Evolutionary conservation across 2,329 filamentous ascomycete genomes (phyloP).

Genomic region (Fusarium sp.): DNA sequence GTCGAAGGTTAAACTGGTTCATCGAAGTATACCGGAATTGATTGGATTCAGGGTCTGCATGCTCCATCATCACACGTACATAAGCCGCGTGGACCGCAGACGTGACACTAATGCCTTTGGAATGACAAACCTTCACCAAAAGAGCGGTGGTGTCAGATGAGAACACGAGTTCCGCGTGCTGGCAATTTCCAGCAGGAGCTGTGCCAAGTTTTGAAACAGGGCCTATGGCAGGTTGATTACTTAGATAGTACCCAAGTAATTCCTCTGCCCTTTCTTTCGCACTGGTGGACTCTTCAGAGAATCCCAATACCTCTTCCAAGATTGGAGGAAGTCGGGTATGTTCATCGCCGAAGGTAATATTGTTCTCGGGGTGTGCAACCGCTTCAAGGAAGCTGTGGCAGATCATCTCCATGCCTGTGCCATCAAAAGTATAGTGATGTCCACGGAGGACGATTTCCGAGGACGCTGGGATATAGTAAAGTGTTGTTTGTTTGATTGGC

Average conservation of each 20-base stretch:
- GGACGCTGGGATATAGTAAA: background rate
- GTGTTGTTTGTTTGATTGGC: background rate
- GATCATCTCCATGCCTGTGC: background rate
- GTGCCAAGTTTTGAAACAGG: background rate
- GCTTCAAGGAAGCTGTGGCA: background rate
- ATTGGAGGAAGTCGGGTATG: background rate
- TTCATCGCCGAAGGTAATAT: background rate
- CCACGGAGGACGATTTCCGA: background rate
- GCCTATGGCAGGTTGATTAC: background rate
- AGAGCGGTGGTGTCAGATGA: constrained; percentile 6
- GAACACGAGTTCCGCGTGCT: constrained; percentile 12
- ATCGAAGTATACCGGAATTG: constrained; percentile 42
- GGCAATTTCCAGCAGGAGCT: constrained; percentile 12
- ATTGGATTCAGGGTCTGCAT: background rate
- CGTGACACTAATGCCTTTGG: background rate
- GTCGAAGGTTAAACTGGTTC: constrained; percentile 47
- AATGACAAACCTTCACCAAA: constrained; percentile 6
- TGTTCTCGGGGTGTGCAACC: background rate
- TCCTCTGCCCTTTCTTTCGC: background rate
- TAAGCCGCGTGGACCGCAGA: background rate
- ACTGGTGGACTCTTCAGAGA: background rate
- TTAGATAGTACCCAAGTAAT: background rate
- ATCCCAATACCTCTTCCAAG: background rate
- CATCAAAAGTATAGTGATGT: background rate
- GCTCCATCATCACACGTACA: background rate